Evolutionary conservation across 306 rosid species (phyloP).

Genomic region (Trifolium dubium): DNA sequence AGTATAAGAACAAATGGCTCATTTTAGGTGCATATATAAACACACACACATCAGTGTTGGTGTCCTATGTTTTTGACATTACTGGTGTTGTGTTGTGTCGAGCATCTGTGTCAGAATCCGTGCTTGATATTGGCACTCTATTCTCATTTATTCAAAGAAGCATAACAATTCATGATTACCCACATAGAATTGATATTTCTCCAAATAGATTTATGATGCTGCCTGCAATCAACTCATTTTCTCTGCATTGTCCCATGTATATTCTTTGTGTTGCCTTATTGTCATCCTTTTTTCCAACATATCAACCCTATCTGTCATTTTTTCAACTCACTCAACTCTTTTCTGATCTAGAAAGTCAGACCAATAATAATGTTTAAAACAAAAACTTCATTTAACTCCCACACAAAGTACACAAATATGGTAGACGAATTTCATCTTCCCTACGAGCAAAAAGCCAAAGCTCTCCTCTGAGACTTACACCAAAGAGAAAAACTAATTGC

Average conservation of each 20-base stretch:
- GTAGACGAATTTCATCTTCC: conserved; percentile 3
- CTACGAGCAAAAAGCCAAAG: background rate
- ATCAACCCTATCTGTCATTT: conserved; percentile 3
- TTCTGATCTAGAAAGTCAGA: background rate
- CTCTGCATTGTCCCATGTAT: conserved; percentile 12
- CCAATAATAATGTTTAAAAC: background rate
- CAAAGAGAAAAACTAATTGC: background rate
- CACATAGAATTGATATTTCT: background rate
- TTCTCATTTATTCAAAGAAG: background rate
- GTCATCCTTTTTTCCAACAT: conserved; percentile 4
- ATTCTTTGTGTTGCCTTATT: background rate
- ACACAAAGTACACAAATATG: background rate
- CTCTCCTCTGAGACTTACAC: background rate
- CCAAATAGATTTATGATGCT: background rate
- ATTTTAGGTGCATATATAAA: too few species aligned
- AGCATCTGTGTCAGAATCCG: too few species aligned
- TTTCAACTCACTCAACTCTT: background rate
- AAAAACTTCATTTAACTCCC: background rate
- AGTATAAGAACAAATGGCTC: background rate
- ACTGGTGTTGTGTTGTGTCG: too few species aligned
- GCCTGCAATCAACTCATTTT: background rate
- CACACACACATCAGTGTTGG: too few species aligned
- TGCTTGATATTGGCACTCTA: background rate
- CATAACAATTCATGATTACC: background rate
- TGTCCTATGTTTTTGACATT: too few species aligned